Percentiles rank a stretch among this genome's conserved stretches.
phyloP scores from a whole-genome alignment of 2,329 filamentous ascomycete species.

The Cladosporium sp. region DNA sequence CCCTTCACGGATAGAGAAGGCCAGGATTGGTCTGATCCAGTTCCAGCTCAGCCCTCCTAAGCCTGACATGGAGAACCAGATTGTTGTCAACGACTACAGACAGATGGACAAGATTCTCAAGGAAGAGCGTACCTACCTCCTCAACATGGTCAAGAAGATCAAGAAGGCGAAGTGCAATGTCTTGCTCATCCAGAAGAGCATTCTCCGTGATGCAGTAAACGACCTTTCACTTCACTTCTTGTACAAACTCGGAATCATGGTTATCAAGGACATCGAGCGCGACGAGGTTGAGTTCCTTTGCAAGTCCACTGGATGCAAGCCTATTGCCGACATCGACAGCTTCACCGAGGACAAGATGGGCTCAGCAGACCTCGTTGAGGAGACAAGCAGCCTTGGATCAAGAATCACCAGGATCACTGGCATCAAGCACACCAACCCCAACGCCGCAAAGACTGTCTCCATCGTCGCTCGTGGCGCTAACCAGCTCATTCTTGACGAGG shows the following conservation, averaged over 20 bases:
- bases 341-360: conserved; percentile 99
- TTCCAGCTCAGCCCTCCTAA: conserved; percentile 98
- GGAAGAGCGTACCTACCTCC: conserved; percentile 94
- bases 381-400: conserved; percentile 79
- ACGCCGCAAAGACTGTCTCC: conserved; percentile 76
- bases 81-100: conserved; percentile 97
- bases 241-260: conserved; percentile 91
- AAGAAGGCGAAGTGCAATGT: conserved; percentile 99
- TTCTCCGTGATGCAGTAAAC: conserved; percentile 95
- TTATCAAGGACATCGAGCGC: conserved; percentile 95
- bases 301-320: conserved; percentile 98
- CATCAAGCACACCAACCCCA: conserved; percentile 62
- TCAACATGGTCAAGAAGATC: conserved; percentile 99
- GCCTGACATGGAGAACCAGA: conserved; percentile 99
- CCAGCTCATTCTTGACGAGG: conserved; percentile 89
- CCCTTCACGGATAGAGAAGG: conserved; percentile 92
- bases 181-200: conserved; percentile 96
- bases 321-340: conserved; percentile 95
- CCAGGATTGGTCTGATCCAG: conserved; percentile 91
- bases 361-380: conserved; percentile 87
- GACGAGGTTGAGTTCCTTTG: conserved; percentile 99
- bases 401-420: conserved; percentile 94
- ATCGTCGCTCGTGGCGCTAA: conserved; percentile 95
- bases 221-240: conserved; percentile 96
- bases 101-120: conserved; percentile 99